Evolutionary conservation across 2,329 filamentous ascomycete genomes (phyloP), one percentile per base, ranked within the genome.

Genomic region (Dothideomycetidae sp.): DNA sequence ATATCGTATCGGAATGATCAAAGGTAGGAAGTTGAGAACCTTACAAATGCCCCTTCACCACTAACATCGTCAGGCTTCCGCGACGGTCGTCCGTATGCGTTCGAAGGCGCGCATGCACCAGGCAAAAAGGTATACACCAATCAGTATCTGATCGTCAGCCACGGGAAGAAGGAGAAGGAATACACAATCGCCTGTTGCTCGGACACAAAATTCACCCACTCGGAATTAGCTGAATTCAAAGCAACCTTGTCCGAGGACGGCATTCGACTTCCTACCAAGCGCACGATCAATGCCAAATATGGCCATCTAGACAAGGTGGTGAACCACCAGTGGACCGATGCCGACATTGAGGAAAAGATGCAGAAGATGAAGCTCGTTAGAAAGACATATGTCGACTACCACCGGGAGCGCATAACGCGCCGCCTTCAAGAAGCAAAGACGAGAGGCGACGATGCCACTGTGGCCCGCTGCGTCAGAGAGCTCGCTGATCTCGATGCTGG

Each of bases 101-200:
- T 96, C 53, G 75, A 78, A 45, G 78, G 70, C 28, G 57, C 73
- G 2, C 80, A 81, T 42, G n/a, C n/a, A n/a, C n/a, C n/a, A n/a
- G 81, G 83, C 26, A 80, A 84, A 44, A 67, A 68, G 3, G 81
- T 93, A 50, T 73, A 81, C 19, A 93, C 85, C 0, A 84, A 93
- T 43, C 79, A 86, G 55, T 94, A 96, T 53, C 74, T 82, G 19
- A 65, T 78, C 37, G 76, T 82, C 29, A 76, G 83, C 5, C 81
- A 93, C 53, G 90, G 90, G 31, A 85, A 86, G 50, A 70, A 81
- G 0, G 72, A 84, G 52, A 80, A 79, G 54, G 76, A 86, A 23
- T 94, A 85, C 61, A 85, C 86, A 3, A 94, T 96, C 57, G 78
- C 90, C 44, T 78, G 79, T 44, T 86, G 88, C 53, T 96, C 90